Evolutionary conservation across 2,329 filamentous ascomycete species (phyloP).

Genomic region (Pseudocercospora crystallina): DNA sequence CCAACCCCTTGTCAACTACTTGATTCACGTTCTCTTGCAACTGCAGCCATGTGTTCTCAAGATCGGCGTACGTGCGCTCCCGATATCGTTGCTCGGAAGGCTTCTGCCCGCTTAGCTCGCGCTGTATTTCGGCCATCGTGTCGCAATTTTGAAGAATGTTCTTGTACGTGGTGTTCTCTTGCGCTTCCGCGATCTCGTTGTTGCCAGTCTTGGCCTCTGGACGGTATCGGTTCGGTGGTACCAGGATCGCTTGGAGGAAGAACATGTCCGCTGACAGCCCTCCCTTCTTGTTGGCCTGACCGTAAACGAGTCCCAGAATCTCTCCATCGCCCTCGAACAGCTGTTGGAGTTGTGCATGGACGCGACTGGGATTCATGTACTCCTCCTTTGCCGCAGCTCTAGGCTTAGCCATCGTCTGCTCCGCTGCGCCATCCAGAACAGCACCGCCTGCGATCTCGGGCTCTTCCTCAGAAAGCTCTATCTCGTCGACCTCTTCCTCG

Average conservation of each 20-base stretch:
- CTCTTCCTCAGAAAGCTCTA: conserved; percentile 43
- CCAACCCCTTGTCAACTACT: conserved; percentile 86
- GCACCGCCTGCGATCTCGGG: conserved; percentile 46
- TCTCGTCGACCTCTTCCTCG: conserved; percentile 35
- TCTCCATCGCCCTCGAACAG: conserved; percentile 88
- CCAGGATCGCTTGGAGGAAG: conserved; percentile 81
- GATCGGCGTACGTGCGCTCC: conserved; percentile 67
- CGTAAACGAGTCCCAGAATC: conserved; percentile 78
- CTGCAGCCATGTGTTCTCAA: conserved; percentile 78
- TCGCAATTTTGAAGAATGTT: conserved; percentile 75
- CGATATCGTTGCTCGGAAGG: conserved; percentile 44
- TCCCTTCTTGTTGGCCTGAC: conserved; percentile 21
- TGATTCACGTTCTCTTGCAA: conserved; percentile 89
- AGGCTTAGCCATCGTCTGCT: conserved; percentile 36
- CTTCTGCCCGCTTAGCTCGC: conserved; percentile 56
- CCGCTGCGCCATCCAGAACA: conserved; percentile 51
- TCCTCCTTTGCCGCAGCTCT: conserved; percentile 57
- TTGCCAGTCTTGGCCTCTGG: conserved; percentile 81
- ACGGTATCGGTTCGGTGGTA: conserved; percentile 88
- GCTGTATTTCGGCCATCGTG: conserved; percentile 70
- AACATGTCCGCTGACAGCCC: conserved; percentile 69
- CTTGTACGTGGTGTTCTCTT: conserved; percentile 86
- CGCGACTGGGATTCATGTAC: conserved; percentile 80
- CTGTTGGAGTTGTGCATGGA: conserved; percentile 72
- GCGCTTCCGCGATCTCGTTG: conserved; percentile 79